Base-by-base conservation (phyloP, 129 eudicot genomes). In the Chrysanthemum lavandulifolium region DNA sequence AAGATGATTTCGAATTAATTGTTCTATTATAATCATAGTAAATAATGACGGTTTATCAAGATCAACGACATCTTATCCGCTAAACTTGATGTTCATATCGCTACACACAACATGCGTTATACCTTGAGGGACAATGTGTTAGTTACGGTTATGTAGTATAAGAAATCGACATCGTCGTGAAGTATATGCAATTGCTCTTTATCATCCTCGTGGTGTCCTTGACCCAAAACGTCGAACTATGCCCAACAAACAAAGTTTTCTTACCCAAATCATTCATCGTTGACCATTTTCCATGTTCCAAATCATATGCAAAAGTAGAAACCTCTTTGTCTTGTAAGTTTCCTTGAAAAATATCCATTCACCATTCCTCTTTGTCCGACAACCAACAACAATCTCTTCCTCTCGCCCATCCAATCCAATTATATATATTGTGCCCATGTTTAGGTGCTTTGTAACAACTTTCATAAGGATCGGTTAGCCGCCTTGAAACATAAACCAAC, bases 171-270 rank as follows among this genome's bases (percentile, higher is more conserved):
- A 12, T 56, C 61, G 3, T 56, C 61, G 61, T 56, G 61, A 4
- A 58, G 63, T 58, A 19, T 58, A 58, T 58, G 63, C 63, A 58
- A 21, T 58, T 58, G 8, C 63, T 58, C 63, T 58, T 58, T 18
- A 58, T 58, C 25, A 58, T 33, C 11, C 63, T 14, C 9, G 63
- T n/a, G 29, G 25, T n/a, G 63, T 58, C 63, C 8, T 58, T 14
- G 1, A 58, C 6, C 33, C 63, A 9, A 58, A 58, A 58, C 31
- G 33, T 1, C 10, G 63, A 58, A 58, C 10, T 58, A 58, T 58
- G 5, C 2, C 33, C 63, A 2, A 58, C 63, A 10, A 58, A 58
- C 63, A 58, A 58, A 19, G 63, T 58, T 19, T 13, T 54, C 1
- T 14, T 54, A 54, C 2, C 59, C 13, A 10, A 14, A 54, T 54